Conservation (phyloP, 805 yeast species). For the Nakazawaea ernobii region DNA sequence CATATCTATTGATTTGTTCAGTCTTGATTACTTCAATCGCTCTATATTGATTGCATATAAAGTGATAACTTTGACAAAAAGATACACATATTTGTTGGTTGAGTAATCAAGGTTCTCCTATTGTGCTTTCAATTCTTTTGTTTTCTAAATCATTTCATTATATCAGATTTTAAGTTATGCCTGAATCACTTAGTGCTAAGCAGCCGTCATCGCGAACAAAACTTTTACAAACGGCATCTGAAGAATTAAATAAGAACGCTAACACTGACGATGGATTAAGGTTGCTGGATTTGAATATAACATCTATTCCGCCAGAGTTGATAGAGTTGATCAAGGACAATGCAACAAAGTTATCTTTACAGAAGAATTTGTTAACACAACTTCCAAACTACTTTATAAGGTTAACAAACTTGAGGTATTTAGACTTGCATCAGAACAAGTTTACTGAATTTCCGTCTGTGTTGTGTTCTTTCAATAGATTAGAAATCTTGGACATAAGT, state of each 20-base stretch:
- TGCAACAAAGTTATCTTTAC: conserved; percentile 48
- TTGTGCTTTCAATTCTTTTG: conserved; percentile 11
- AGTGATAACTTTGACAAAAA: too few species aligned
- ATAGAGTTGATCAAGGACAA: conserved; percentile 18
- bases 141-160: neutral
- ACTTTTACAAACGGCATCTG: conserved; percentile 16
- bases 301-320: conserved; percentile 26
- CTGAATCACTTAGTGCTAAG: neutral
- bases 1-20: too few species aligned
- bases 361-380: conserved; percentile 40
- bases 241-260: conserved; percentile 17
- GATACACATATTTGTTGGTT: too few species aligned
- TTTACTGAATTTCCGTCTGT: conserved; percentile 48
- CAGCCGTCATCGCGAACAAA: conserved; percentile 9
- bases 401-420: conserved; percentile 43
- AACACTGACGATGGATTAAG: conserved; percentile 26
- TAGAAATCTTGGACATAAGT: conserved; percentile 66
- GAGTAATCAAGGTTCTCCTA: too few species aligned
- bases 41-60: too few species aligned
- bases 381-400: conserved; percentile 43
- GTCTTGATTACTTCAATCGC: too few species aligned
- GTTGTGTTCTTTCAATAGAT: conserved; percentile 29
- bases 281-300: conserved; percentile 32
- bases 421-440: conserved; percentile 62
- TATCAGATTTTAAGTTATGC: neutral